Evolutionary conservation across 2,329 filamentous ascomycete genomes (phyloP), one percentile per base, ranked within the genome.

Genomic region (Fusarium mangiferae): DNA sequence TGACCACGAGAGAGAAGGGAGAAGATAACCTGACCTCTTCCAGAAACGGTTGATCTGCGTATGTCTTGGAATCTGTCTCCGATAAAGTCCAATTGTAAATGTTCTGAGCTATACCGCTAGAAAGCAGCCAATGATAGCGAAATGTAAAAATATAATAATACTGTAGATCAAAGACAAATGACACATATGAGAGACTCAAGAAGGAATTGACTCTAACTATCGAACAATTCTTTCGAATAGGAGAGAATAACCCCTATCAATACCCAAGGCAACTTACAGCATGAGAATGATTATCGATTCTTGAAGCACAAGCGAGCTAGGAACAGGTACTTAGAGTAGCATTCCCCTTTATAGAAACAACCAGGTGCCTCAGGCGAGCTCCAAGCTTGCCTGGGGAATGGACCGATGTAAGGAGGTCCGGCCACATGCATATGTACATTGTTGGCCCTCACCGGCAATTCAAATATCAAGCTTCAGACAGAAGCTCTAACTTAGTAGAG

Each of bases 301-400:
- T 59, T 70, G 66, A 70, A 70, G 67, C 46, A 61, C 49, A 70
- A 66, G 59, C 59, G 59, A 71, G 62, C 51, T 39, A 55, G 38
- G 64, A 54, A 62, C 51, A 38, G 44, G 51, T 20, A 57, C 57
- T 54, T 55, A 57, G 42, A 54, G 60, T 74, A 73, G 46, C 66
- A 66, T 74, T 73, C 70, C 70, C 70, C 60, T 73, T 73, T 74
- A 33, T 74, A 59, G 70, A 73, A 73, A 60, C 70, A 73, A 61
- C 42, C 66, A 33, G 33, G 33, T 70, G 36, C 55, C 41, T 58
- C 66, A 70, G 51, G 58, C 45, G 62, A 73, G 65, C 66, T 70
- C 60, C 55, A 65, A 58, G 55, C 66, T 66, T 54, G 45, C n/a
- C 36, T 57, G 22, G 66, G 59, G 59, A 70, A 70, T 71, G 68